Evolutionary conservation across 2,329 filamentous ascomycete genomes (phyloP).

Genomic region (Fusarium caatingaense): DNA sequence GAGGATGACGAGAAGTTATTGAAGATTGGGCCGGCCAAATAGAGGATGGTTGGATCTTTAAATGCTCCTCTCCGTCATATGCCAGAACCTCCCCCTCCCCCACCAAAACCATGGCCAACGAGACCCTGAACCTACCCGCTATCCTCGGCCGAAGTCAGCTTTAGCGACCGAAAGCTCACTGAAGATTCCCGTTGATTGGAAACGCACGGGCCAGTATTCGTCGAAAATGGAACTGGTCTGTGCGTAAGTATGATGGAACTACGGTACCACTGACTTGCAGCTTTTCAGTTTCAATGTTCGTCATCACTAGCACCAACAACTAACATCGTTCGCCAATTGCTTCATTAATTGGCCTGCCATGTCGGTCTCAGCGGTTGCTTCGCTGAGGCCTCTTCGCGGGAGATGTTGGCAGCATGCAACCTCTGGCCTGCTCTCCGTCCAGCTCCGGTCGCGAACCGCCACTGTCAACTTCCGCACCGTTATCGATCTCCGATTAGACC

Average conservation of each 20-base stretch:
- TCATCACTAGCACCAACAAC: slow-evolving; percentile 10
- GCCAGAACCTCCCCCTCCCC: slow-evolving; percentile 15
- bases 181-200: slow-evolving; percentile 22
- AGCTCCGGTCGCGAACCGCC: slow-evolving; percentile 46
- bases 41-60: slow-evolving; percentile 13
- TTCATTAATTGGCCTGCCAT: slow-evolving; percentile 38
- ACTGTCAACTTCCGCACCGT: slow-evolving; percentile 48
- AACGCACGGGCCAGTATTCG: slow-evolving; percentile 39
- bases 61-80: slow-evolving; percentile 41
- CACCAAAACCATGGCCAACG: slow-evolving; percentile 27
- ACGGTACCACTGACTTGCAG: slow-evolving; percentile 12
- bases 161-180: slow-evolving; percentile 10
- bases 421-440: slow-evolving; percentile 50
- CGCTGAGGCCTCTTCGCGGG: slow-evolving; percentile 49
- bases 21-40: background rate
- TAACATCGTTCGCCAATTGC: slow-evolving; percentile 14
- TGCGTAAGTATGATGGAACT: slow-evolving; percentile 35
- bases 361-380: slow-evolving; percentile 51
- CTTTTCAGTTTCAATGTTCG: slow-evolving; percentile 29
- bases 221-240: slow-evolving; percentile 35
- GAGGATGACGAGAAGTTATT: background rate
- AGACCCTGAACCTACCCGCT: slow-evolving; percentile 15
- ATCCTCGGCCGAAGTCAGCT: slow-evolving; percentile 24
- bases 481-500: slow-evolving; percentile 45
- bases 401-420: slow-evolving; percentile 47